Base-by-base conservation (phyloP, 352 stramenopile genomes). In the Pythium sp. region DNA sequence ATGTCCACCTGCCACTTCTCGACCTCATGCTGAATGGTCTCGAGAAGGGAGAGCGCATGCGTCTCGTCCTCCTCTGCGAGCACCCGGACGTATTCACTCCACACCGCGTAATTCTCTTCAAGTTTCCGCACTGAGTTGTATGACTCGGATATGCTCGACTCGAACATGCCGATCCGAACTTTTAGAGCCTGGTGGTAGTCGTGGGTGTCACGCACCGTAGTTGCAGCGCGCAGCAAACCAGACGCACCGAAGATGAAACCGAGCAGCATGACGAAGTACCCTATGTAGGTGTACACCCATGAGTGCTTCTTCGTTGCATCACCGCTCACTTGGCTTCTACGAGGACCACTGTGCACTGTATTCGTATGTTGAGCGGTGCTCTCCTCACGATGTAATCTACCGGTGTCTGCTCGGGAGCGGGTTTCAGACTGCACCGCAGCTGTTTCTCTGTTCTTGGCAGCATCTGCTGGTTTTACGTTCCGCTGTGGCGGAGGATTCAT, bases 1-100 rank as follows among this genome's bases (percentile, higher is more conserved):
- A 93, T 89, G 32, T 91, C 86, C 12, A 75, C 65, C 62, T 92
- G 82, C 86, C 86, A 93, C 58, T 83, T 81, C 57, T 89, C 78
- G 49, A 92, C 86, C 66, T 93, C 79, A 9, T 69, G 24, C 68
- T 93, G 86, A 55, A 93, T 81, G 5, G 72, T 72, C 73, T 92
- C 78, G 26, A 93, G 70, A 47, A 90, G 80, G n/a, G 70, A 69
- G 43, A 87, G 49, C 15, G 86, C 79, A 59, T 89, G 81, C 9
- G 66, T 68, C 70, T 92, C 83, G 61, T 93, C 86, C 62, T 93
- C 81, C 67, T 92, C 76, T 0, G 83, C 79, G 47, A 93, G 73
- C 22, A 81, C 75, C 34, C 80, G 80, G 43, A 93, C 80, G 53
- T 92, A 90, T 5, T 93, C 86, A 58, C 78, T 90, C 86, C 86